These are phyloP conservation scores for Eimeria maxima DNA, from an alignment of 169 alveolate genomes.

Conservation along the genomic window DNA sequence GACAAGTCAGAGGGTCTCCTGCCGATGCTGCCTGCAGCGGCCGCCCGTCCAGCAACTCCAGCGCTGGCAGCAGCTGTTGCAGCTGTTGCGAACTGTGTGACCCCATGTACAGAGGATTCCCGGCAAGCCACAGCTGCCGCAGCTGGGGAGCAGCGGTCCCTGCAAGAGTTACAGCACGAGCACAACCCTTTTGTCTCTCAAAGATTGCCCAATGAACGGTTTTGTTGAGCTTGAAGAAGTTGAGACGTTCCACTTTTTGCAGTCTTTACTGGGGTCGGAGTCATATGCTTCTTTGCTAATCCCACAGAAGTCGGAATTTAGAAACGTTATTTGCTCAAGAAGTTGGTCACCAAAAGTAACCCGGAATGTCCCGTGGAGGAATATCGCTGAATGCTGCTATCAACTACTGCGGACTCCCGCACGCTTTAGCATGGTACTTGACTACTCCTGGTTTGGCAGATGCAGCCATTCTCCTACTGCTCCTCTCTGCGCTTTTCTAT, in stretches of 20 bases:
- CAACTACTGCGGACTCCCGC: background rate
- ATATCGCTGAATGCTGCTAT: background rate
- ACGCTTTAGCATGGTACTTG: background rate
- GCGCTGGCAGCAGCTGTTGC: constrained; percentile 73
- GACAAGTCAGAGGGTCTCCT: constrained; percentile 35
- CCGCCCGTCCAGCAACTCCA: constrained; percentile 62
- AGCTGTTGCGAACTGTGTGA: constrained; percentile 56
- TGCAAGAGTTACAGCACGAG: background rate
- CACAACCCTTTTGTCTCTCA: background rate
- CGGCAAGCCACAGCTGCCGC: constrained; percentile 79
- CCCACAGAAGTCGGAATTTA: background rate
- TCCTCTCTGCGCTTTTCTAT: background rate
- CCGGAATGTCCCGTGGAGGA: background rate
- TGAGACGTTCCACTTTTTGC: background rate
- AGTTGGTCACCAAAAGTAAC: too few relatives aligned
- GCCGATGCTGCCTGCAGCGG: constrained; percentile 11
- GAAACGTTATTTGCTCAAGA: too few relatives aligned
- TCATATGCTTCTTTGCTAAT: background rate
- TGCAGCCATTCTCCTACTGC: background rate
- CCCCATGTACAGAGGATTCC: constrained; percentile 63
- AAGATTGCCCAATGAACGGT: background rate
- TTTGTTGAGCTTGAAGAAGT: background rate
- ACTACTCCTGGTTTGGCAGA: background rate
- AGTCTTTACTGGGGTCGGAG: background rate
- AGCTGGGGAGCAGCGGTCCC: constrained; percentile 72